Base-by-base conservation (phyloP, 176 grass and related monocot species). In the Avena sativa region DNA sequence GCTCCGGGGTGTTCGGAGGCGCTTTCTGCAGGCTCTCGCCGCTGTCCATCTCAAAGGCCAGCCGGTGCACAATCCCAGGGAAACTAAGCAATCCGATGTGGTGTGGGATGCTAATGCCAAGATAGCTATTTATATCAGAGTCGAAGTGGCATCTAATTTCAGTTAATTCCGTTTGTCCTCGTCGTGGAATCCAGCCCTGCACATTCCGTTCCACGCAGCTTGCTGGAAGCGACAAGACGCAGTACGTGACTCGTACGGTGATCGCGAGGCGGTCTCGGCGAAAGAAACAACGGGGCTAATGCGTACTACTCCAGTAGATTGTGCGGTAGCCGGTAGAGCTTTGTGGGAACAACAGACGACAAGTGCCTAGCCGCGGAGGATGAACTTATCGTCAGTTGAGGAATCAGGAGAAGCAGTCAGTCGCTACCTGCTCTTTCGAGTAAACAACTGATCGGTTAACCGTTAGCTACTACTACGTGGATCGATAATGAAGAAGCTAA, bases 241-340 rank as follows among this genome's bases (percentile, higher is more conserved):
- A n/a, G 14, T 11, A 8, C 48, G 71, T 74, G 1, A 15, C n/a
- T 74, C 23, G 15, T 6, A n/a, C 86, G 89, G 10, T 71, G 76
- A 69, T 88, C 59, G 81, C 81, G 76, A 91, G 76, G 89, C 38
- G 56, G 67, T 28, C 20, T 68, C 15, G 16, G 76, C n/a, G 70
- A 69, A 70, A 77, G 20, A 84, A 81, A 88, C 86, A 67, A 81
- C 44, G 19, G 16, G 40, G 12, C 11, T 36, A 3, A 17, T 71
- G 69, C 16, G 26, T 26, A 21, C 13, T 23, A 28, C 28, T 28
- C 1, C 2, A 28, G 28, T 28, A 28, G 28, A 28, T 60, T 34
- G n/a, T 21, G 16, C 8, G 13, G 13, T 79, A 89, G 46, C 52
- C 50, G 51, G 56, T 49, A 8, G 36, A 51, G 28, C 6, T 7